A percentile compares a stretch with the other conserved stretches of the same genome.
phyloP scores from a whole-genome alignment of 2,329 filamentous ascomycete species.

The Neoascochyta sp. region DNA sequence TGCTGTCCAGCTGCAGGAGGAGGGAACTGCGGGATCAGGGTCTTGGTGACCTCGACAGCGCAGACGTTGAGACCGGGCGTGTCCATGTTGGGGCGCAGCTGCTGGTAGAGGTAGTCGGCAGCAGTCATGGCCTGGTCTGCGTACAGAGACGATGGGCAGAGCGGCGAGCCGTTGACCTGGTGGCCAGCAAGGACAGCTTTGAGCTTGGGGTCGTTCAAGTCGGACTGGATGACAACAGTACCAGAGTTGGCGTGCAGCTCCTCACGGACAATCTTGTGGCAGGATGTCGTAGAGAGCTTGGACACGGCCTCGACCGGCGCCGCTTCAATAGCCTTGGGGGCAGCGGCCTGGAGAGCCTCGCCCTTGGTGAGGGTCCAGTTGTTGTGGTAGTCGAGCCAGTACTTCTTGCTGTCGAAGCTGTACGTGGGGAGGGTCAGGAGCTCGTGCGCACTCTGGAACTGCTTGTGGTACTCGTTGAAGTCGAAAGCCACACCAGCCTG shows the following conservation, averaged over 20 bases:
- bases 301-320: conserved; percentile 42
- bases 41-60: conserved; percentile 66
- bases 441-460: conserved; percentile 56
- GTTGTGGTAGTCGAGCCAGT: conserved; percentile 68
- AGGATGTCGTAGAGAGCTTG: conserved; percentile 62
- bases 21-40: conserved; percentile 58
- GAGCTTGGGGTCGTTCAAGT: conserved; percentile 61
- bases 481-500: conserved; percentile 60
- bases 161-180: conserved; percentile 62
- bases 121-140: conserved; percentile 64
- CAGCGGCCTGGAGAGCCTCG: conserved; percentile 47
- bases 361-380: conserved; percentile 71
- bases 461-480: conserved; percentile 67
- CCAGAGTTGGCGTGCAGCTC: conserved; percentile 59
- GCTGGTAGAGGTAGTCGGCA: conserved; percentile 64
- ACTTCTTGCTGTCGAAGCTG: conserved; percentile 66
- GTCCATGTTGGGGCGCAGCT: conserved; percentile 55
- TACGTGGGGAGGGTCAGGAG: conserved; percentile 66
- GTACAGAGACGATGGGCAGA: conserved; percentile 63
- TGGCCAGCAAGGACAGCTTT: conserved; percentile 62
- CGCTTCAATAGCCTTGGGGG: conserved; percentile 40
- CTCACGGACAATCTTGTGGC: conserved; percentile 62
- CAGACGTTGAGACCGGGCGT: conserved; percentile 61
- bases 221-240: conserved; percentile 61
- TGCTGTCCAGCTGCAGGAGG: conserved; percentile 54